Evolutionary conservation across 116 monocot species (phyloP), one percentile per base, ranked within the genome.

Genomic region (Zostera marina): DNA sequence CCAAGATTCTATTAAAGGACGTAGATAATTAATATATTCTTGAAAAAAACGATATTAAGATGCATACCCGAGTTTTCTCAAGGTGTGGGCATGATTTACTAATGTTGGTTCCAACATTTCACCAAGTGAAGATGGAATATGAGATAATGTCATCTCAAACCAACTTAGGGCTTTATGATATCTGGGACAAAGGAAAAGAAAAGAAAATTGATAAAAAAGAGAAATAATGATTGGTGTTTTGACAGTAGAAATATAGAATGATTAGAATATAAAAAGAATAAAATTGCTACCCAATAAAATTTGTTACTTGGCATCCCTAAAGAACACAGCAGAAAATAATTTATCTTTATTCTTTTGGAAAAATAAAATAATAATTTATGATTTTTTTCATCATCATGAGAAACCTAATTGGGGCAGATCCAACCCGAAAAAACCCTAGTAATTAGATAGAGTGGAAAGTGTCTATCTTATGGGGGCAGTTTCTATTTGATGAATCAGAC

Each of bases 61-160:
- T 25, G 16, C 61, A 73, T 86, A 98, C 98, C 79, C 86, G 15
- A 86, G 51, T 62, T 98, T 98, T 51, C 98, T 78, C 25, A 86
- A 64, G 48, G 79, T 60, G 77, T 98, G 98, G 22, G 76, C 98
- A 60, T 77, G 74, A 80, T 98, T 98, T 24, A 90, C 83, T 65
- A 98, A 76, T 44, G 91, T 90, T 56, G 98, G 81, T 73, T 90
- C 98, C 98, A 91, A 98, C 64, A 81, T 74, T 67, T 90, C 98
- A 67, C 62, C 87, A 16, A 79, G 70, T 14, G 86, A 83, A 59
- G 79, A 78, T 60, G 98, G 44, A 68, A 79, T 53, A 57, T 64
- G 54, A 68, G 72, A 59, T 61, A 90, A 66, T 19, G 98, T 74
- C 70, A 69, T 81, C 67, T 90, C 98, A 80, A 98, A 85, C 79